These are phyloP conservation scores for Penicillium sp. DNA, from an alignment of 2,329 filamentous ascomycete genomes.

Conservation along the genomic window DNA sequence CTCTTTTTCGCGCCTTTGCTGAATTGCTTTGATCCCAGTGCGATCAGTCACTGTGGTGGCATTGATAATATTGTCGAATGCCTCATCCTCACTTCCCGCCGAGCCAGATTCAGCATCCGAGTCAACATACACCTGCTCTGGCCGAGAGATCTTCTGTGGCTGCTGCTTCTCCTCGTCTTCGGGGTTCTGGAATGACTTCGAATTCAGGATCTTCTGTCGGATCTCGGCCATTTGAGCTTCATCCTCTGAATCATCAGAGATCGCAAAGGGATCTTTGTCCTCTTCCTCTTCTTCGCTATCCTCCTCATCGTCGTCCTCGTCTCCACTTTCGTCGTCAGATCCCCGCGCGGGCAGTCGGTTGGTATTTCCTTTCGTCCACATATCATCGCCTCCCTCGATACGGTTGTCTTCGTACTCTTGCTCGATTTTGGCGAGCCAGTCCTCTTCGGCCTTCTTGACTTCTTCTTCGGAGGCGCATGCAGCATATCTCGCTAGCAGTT, in stretches of 20 bases:
- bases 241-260: constrained; percentile 78
- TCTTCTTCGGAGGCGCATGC: constrained; percentile 78
- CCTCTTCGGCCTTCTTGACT: constrained; percentile 80
- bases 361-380: constrained; percentile 88
- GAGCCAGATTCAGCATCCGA: constrained; percentile 72
- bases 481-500: constrained; percentile 80
- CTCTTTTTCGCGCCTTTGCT: constrained; percentile 56
- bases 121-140: constrained; percentile 57
- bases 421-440: constrained; percentile 88
- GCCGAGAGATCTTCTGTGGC: constrained; percentile 64
- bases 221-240: constrained; percentile 94
- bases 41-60: constrained; percentile 87
- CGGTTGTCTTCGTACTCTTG: constrained; percentile 83
- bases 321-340: constrained; percentile 57
- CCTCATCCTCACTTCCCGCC: constrained; percentile 66
- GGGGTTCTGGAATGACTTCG: constrained; percentile 78
- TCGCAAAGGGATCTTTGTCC: constrained; percentile 68
- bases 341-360: constrained; percentile 63
- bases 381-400: constrained; percentile 64
- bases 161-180: constrained; percentile 52
- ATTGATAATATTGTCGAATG: constrained; percentile 90
- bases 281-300: constrained; percentile 48
- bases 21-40: constrained; percentile 69
- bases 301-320: constrained; percentile 49
- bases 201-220: constrained; percentile 82